These are phyloP conservation scores for Acer negundo DNA, from an alignment of 345 rosid genomes.

Conservation along the genomic window DNA sequence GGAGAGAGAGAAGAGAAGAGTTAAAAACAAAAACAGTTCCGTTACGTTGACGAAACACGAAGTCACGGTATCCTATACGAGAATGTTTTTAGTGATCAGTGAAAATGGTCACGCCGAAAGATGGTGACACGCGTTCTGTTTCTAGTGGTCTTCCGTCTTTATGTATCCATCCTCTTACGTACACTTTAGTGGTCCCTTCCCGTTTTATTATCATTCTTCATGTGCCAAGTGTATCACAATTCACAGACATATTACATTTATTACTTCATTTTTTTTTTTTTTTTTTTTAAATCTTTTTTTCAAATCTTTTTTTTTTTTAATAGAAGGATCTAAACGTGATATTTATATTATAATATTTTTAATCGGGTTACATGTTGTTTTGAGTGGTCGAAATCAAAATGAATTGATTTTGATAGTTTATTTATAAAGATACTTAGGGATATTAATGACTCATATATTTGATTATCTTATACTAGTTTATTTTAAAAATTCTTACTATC, in stretches of 20 bases:
- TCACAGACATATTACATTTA: too few species aligned
- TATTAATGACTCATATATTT: too few species aligned
- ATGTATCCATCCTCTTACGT: neutral
- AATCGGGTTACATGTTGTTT: too few species aligned
- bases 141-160: slow-evolving; percentile 6
- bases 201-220: neutral
- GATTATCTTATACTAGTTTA: too few species aligned
- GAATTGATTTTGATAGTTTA: neutral
- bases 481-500: neutral
- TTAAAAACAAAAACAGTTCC: slow-evolving; percentile 9
- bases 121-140: slow-evolving; percentile 30
- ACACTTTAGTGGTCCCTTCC: neutral
- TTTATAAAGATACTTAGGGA: too few species aligned
- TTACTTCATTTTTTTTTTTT: neutral
- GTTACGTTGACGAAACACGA: slow-evolving; percentile 36
- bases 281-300: too few species aligned
- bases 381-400: too few species aligned
- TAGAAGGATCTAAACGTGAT: too few species aligned
- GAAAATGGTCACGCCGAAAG: slow-evolving; percentile 28
- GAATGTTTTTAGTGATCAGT: neutral
- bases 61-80: slow-evolving; percentile 24
- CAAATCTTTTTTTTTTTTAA: too few species aligned
- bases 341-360: too few species aligned
- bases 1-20: neutral
- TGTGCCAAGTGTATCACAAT: neutral